Evolutionary conservation across 2,329 filamentous ascomycete species (phyloP).

Genomic region (Chalara sp.): DNA sequence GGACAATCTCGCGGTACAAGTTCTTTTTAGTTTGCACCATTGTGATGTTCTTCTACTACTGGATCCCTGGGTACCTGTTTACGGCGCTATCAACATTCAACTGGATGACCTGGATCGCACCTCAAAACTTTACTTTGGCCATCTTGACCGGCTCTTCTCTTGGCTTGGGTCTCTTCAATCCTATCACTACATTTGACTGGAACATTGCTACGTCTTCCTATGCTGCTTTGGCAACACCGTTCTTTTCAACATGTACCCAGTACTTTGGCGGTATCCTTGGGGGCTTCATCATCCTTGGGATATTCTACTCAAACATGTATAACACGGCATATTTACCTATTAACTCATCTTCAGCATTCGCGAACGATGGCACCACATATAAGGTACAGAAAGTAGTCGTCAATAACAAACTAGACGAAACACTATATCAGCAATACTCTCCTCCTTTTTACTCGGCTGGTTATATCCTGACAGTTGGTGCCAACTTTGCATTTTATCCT

Average conservation of each 20-base stretch:
- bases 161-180: constrained; percentile 40
- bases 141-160: constrained; percentile 36
- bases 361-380: constrained; percentile 36
- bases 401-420: constrained; percentile 32
- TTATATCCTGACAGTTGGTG: constrained; percentile 34
- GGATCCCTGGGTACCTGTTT: constrained; percentile 27
- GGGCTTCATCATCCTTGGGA: constrained; percentile 12
- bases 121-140: constrained; percentile 25
- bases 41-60: constrained; percentile 18
- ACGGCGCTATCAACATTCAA: constrained; percentile 26
- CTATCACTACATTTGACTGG: constrained; percentile 44
- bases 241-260: constrained; percentile 22
- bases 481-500: constrained; percentile 38
- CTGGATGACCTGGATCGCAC: constrained; percentile 18
- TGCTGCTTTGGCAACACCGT: constrained; percentile 29
- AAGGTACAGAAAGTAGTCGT: constrained; percentile 20
- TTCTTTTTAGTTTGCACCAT: constrained; percentile 11
- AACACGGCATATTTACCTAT: constrained; percentile 40
- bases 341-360: constrained; percentile 39
- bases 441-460: constrained; percentile 38
- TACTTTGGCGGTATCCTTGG: constrained; percentile 24
- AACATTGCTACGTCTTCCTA: constrained; percentile 29
- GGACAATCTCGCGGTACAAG: constrained; percentile 15
- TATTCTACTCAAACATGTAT: constrained; percentile 30
- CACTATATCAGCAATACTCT: constrained; percentile 35